Conservation (phyloP, 2,329 filamentous ascomycete genomes). For the Lasiodiplodia gonubiensis region DNA sequence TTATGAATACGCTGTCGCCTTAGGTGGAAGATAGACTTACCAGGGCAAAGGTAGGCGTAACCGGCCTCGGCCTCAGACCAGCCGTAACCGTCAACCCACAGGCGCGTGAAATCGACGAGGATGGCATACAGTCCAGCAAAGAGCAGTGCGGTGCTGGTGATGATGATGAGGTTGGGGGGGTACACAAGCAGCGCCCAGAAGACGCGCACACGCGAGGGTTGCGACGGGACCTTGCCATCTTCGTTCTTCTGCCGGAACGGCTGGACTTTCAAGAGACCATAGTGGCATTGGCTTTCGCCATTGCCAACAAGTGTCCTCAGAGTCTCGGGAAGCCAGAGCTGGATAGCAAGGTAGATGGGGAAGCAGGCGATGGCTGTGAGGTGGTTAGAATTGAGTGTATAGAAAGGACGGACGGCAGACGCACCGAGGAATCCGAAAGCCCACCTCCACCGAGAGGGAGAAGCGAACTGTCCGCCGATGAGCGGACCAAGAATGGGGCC, state of each 20-base stretch:
- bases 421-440: slow-evolving; percentile 49
- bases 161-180: slow-evolving; percentile 40
- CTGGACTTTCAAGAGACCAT: slow-evolving; percentile 9
- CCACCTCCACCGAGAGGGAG: slow-evolving; percentile 50
- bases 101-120: slow-evolving; percentile 36
- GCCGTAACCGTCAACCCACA: slow-evolving; percentile 40
- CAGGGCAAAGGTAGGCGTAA: slow-evolving; percentile 45
- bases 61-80: slow-evolving; percentile 45
- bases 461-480: slow-evolving; percentile 50
- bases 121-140: slow-evolving; percentile 40
- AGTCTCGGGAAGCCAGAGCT: slow-evolving; percentile 54
- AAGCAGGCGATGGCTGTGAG: slow-evolving; percentile 33
- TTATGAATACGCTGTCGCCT: background rate
- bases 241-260: slow-evolving; percentile 7
- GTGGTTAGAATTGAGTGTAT: background rate
- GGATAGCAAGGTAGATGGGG: slow-evolving; percentile 39
- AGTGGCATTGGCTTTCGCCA: slow-evolving; percentile 35
- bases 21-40: background rate
- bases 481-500: slow-evolving; percentile 54
- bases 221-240: background rate
- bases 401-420: background rate
- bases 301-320: slow-evolving; percentile 54
- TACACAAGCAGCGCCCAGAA: slow-evolving; percentile 35
- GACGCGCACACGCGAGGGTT: slow-evolving; percentile 1
- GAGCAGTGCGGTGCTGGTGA: slow-evolving; percentile 38